Evolutionary conservation across 441 rosid species (phyloP), one percentile per base, ranked within the genome.

Genomic region (Populus tomentosa): DNA sequence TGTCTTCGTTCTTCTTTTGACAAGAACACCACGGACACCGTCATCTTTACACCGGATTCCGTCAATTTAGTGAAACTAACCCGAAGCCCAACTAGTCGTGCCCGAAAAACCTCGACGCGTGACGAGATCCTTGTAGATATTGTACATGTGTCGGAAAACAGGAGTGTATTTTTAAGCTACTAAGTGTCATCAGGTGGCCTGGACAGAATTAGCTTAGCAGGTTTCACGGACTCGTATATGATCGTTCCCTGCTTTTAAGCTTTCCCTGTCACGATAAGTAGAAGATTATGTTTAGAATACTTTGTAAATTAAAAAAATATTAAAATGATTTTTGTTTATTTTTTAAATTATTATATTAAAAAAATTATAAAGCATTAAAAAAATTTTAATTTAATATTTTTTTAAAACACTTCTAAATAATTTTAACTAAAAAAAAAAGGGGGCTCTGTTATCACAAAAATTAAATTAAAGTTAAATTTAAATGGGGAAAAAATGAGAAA

Each of bases 71-170:
- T 11, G 64, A 76, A 75, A 53, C 65, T 32, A 16, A 18, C 80
- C 70, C 50, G 69, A 63, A 71, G 76, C 78, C 79, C 75, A 84
- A 79, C 72, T 9, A 13, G 77, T 76, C 80, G 78, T 32, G 88
- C 83, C 82, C 40, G 26, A n/a, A 13, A 59, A 61, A 20, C 23
- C 80, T 67, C 24, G 87, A 86, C 85, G 88, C 85, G 90, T 93
- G 90, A 86, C 71, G 46, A 59, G 33, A 32, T 32, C 33, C 33
- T 32, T 32, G 33, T 21, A 21, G 10, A 9, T 10, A 11, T 23
- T 23, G 1, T 71, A 66, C 87, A 88, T 88, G 90, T 89, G 91
- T 92, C 90, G 75, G 63, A n/a, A 76, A 69, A 46, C 63, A 46
- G 18, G 77, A 78, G 71, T 59, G 61, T 65, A 56, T 86, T 75